phyloP scores from a whole-genome alignment of 768 basidiomycete genomes.

The Hortiboletus campestris region DNA sequence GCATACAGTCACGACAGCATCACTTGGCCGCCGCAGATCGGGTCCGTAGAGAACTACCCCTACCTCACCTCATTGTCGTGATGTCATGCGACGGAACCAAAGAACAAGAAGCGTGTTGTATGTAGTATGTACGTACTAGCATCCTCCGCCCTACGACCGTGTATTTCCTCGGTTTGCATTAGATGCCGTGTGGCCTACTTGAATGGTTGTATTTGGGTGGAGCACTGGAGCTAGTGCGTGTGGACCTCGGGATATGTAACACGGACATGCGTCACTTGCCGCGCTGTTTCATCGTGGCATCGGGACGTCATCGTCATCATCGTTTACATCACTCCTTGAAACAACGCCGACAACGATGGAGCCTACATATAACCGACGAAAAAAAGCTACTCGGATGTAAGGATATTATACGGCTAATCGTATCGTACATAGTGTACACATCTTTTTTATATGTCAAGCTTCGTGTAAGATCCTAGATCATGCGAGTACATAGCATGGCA shows the following conservation, averaged over 20 bases:
- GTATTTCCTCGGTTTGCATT: slow-evolving; percentile 9
- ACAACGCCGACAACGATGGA: background rate
- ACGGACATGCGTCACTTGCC: background rate
- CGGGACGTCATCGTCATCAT: background rate
- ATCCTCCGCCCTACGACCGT: background rate
- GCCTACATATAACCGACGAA: background rate
- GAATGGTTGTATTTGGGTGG: background rate
- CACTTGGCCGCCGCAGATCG: slow-evolving; percentile 9
- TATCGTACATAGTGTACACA: slow-evolving; percentile 31
- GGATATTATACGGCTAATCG: slow-evolving; percentile 23
- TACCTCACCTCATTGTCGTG: slow-evolving; percentile 21
- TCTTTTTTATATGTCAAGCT: slow-evolving; percentile 14
- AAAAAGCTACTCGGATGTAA: slow-evolving; percentile 6
- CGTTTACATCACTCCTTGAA: slow-evolving; percentile 5
- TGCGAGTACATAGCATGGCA: slow-evolving; percentile 17
- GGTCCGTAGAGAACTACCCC: slow-evolving; percentile 9
- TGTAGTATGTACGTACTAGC: slow-evolving; percentile 14
- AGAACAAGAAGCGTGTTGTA: background rate
- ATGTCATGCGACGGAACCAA: slow-evolving; percentile 3
- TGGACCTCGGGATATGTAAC: background rate
- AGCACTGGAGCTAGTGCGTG: too few species aligned
- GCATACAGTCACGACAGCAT: slow-evolving; percentile 5
- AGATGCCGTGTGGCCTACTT: background rate
- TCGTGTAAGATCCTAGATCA: slow-evolving; percentile 14
- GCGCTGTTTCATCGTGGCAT: slow-evolving; percentile 5